phyloP scores from a whole-genome alignment of 164 flowering plant species.

The Litsea cubeba region DNA sequence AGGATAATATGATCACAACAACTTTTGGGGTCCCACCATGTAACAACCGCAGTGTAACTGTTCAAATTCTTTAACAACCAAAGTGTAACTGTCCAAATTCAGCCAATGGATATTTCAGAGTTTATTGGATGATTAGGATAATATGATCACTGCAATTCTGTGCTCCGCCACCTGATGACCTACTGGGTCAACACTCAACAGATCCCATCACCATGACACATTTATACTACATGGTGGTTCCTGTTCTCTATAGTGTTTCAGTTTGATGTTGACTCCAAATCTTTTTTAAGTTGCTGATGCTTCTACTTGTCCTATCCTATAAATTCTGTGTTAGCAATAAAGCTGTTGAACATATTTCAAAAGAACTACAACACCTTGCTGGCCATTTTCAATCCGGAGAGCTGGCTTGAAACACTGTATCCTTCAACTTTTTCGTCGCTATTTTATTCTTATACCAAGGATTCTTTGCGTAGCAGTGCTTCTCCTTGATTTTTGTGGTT shows the following conservation, averaged over 20 bases:
- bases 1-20: too few species aligned
- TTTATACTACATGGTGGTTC: too few species aligned
- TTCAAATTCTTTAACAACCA: too few species aligned
- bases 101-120: too few species aligned
- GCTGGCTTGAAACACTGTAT: slow-evolving; percentile 94
- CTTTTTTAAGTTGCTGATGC: not conserved
- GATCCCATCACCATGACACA: too few species aligned
- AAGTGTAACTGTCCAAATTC: too few species aligned
- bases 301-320: not conserved
- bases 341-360: slow-evolving; percentile 77
- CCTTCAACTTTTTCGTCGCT: slow-evolving; percentile 21
- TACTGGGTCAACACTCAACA: too few species aligned
- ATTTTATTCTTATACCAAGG: not conserved
- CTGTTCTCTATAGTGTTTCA: not conserved
- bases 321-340: not conserved
- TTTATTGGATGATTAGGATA: too few species aligned
- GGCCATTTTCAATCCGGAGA: slow-evolving; percentile 86
- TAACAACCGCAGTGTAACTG: too few species aligned
- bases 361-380: slow-evolving; percentile 74
- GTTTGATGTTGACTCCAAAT: not conserved
- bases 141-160: too few species aligned
- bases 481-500: slow-evolving; percentile 1
- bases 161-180: too few species aligned
- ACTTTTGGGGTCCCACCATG: too few species aligned
- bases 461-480: not conserved